phyloP scores from a whole-genome alignment of 495 filamentous ascomycete genomes.

The Hyaloscypha bicolor region DNA sequence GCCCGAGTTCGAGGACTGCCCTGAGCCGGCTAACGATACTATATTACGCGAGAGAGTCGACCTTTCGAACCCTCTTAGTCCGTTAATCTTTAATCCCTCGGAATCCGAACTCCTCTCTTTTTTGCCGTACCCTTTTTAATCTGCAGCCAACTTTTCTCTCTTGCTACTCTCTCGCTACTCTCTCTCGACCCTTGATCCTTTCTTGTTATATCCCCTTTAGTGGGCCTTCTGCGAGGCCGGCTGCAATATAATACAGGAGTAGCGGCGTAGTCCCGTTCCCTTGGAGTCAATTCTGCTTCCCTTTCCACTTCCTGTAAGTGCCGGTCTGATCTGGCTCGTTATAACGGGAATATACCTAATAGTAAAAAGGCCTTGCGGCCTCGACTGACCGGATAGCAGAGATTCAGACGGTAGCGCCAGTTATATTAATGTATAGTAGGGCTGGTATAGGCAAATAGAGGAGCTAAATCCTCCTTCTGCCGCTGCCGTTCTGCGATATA shows the following conservation, averaged over 20 bases:
- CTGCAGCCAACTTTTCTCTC: neutral
- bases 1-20: constrained; percentile 14
- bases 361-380: constrained; percentile 23
- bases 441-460: too few relatives aligned
- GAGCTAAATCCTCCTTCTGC: too few relatives aligned
- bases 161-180: too few relatives aligned
- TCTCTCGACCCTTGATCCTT: constrained; percentile 19
- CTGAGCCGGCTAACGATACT: constrained; percentile 8
- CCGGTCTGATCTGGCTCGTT: constrained; percentile 14
- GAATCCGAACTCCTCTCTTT: constrained; percentile 15
- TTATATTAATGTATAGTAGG: neutral
- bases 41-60: constrained; percentile 16
- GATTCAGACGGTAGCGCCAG: constrained; percentile 16
- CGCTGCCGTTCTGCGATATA: too few relatives aligned
- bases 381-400: constrained; percentile 12
- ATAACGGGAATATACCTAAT: constrained; percentile 17
- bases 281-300: constrained; percentile 15
- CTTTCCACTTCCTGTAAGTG: neutral
- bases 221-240: constrained; percentile 3
- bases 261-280: constrained; percentile 14
- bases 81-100: constrained; percentile 16
- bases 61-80: constrained; percentile 20
- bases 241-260: constrained; percentile 11
- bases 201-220: constrained; percentile 15
- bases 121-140: constrained; percentile 1